A percentile compares a stretch with the other conserved stretches of the same genome.
phyloP scores from a whole-genome alignment of 306 rosid genomes.

The Dryas alaskensis region DNA sequence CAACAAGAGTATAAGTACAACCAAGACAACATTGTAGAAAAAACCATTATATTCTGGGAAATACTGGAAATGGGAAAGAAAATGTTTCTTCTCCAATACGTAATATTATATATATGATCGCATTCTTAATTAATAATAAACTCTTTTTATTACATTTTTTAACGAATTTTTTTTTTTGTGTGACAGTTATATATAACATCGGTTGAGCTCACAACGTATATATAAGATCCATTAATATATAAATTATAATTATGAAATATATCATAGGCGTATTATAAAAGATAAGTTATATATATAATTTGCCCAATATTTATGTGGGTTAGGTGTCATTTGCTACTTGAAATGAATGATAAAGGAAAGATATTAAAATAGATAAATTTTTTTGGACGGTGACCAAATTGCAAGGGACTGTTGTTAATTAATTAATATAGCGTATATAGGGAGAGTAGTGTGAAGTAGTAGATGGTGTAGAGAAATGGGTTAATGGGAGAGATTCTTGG shows the following conservation, averaged over 20 bases:
- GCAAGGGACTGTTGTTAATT: slow-evolving; percentile 27
- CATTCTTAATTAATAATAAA: too few relatives aligned
- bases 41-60: not conserved
- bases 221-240: too few relatives aligned
- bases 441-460: slow-evolving; percentile 35
- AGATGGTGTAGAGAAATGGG: slow-evolving; percentile 37
- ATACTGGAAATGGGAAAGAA: not conserved
- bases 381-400: slow-evolving; percentile 29
- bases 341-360: not conserved
- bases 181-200: too few relatives aligned
- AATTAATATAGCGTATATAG: not conserved
- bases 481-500: slow-evolving; percentile 52
- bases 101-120: too few relatives aligned
- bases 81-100: not conserved
- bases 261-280: too few relatives aligned
- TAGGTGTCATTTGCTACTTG: slow-evolving; percentile 3
- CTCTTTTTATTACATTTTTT: too few relatives aligned
- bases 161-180: too few relatives aligned
- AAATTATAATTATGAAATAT: too few relatives aligned
- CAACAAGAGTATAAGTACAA: slow-evolving; percentile 20
- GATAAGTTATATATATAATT: not conserved
- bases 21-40: not conserved
- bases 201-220: too few relatives aligned
- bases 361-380: not conserved
- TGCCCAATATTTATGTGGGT: slow-evolving; percentile 3